Base-by-base conservation (phyloP, 441 rosid genomes). In the Arabidopsis hybrid region DNA sequence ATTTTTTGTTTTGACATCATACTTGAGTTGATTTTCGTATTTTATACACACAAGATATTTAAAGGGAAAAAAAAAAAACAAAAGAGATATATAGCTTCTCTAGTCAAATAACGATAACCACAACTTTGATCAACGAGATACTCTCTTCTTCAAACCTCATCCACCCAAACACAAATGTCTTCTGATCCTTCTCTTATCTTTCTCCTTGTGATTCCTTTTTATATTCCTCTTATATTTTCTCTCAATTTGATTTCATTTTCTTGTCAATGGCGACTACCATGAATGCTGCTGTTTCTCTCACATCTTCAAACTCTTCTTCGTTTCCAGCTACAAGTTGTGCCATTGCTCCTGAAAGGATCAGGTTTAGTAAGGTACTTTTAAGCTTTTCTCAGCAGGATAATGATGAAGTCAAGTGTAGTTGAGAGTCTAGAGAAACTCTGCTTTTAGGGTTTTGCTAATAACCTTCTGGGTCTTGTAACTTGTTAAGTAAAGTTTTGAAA, bases 231-330 rank as follows among this genome's bases (percentile, higher is more conserved):
- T 29, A 29, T 0, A 29, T 26, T 45, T 45, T 46, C 65, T 77
- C 69, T 50, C 34, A 16, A 0, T 68, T 46, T 65, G 61, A 69
- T 65, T 46, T 50, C 77, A 38, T 59, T 69, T 63, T 35, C 76
- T 57, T n/a, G 13, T n/a, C 86, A 79, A 89, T 91, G 97, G 93
- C 96, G 14, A 67, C 92, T 52, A 87, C 94, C 62, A 78, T 93
- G 32, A 89, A 87, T 73, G 92, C 97, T 78, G 88, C 94, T 66
- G 86, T 89, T 76, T 86, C 93, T 60, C 84, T 91, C 39, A 88
- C 98, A 1, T 82, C 87, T 55, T 80, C 95, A 56, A 86, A 86
- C 63, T 79, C 98, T 38, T 60, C 91, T 63, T 80, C 90, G 42
- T 79, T 88, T 59, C 69, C 92, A 7, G 69, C 89, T 55, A 85